Percentiles rank a stretch among this genome's conserved stretches.
These are phyloP conservation scores for Beauveria caledonica DNA, from an alignment of 2,329 filamentous ascomycete species.

Conservation along the genomic window DNA sequence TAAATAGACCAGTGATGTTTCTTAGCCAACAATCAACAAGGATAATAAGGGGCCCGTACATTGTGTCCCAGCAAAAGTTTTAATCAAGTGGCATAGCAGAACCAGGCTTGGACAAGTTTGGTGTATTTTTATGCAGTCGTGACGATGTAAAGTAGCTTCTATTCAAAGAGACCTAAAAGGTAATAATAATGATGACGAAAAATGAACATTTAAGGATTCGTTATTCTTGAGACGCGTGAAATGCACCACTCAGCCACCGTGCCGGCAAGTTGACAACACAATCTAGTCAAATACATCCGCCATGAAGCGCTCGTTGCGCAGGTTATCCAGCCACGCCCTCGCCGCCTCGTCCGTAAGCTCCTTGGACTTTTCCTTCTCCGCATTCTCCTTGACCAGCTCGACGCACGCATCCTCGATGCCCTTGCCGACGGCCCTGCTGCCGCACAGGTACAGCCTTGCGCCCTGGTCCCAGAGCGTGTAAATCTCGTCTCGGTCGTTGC, in stretches of 20 bases:
- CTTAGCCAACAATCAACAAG: too few relatives aligned
- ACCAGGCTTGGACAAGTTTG: too few relatives aligned
- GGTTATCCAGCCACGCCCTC: conserved; percentile 38
- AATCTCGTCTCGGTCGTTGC: conserved; percentile 27
- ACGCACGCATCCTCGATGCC: conserved; percentile 35
- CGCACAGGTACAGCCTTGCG: conserved; percentile 57
- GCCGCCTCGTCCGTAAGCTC: conserved; percentile 31
- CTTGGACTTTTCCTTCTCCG: conserved; percentile 21
- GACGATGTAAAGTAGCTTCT: too few relatives aligned
- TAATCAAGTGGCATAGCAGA: too few relatives aligned
- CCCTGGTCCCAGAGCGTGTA: conserved; percentile 31
- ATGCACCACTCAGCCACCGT: neutral
- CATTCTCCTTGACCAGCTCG: conserved; percentile 26
- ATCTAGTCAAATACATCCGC: conserved; percentile 52
- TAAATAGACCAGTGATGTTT: too few relatives aligned
- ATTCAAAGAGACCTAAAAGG: too few relatives aligned
- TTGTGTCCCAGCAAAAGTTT: too few relatives aligned
- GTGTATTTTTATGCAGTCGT: too few relatives aligned
- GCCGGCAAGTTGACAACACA: neutral
- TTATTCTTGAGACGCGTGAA: neutral
- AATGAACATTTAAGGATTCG: neutral
- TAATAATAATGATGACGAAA: too few relatives aligned
- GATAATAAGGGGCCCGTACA: too few relatives aligned
- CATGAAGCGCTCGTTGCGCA: conserved; percentile 47
- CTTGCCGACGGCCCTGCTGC: conserved; percentile 43